A percentile compares a stretch with the other conserved stretches of the same genome.
Conservation (phyloP, 768 basidiomycete genomes). For the Tricholoma flavovirens region DNA sequence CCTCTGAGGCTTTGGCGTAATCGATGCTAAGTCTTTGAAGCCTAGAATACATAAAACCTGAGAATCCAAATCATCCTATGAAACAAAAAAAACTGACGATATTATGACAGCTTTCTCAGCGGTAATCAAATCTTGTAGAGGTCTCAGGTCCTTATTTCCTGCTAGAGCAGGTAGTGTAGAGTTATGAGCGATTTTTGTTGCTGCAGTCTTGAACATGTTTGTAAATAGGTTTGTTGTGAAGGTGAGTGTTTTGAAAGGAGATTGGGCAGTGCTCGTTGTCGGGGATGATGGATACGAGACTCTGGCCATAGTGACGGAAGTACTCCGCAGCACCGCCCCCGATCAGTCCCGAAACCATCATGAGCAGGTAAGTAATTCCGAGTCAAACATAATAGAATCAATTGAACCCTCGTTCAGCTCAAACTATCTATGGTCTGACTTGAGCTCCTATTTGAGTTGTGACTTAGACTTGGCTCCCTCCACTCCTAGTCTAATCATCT, state of each 20-base stretch:
- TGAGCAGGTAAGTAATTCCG: too few relatives aligned
- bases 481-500: neutral
- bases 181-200: conserved; percentile 85
- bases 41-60: conserved; percentile 25
- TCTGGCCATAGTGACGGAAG: too few relatives aligned
- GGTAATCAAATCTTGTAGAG: conserved; percentile 84
- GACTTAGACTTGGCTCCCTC: too few relatives aligned
- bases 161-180: conserved; percentile 68
- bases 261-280: too few relatives aligned
- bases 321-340: neutral
- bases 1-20: conserved; percentile 64
- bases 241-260: too few relatives aligned
- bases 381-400: too few relatives aligned
- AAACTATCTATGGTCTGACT: too few relatives aligned
- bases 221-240: neutral
- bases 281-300: too few relatives aligned
- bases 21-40: conserved; percentile 64
- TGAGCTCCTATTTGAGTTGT: too few relatives aligned
- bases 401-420: too few relatives aligned
- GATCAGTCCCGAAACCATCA: neutral
- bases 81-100: conserved; percentile 45
- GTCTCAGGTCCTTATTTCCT: conserved; percentile 71
- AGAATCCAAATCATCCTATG: neutral
- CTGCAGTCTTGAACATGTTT: conserved; percentile 72
- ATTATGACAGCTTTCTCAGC: conserved; percentile 79